phyloP scores from a whole-genome alignment of 1,284 basidiomycete species.

The Porogramme epimiltina region DNA sequence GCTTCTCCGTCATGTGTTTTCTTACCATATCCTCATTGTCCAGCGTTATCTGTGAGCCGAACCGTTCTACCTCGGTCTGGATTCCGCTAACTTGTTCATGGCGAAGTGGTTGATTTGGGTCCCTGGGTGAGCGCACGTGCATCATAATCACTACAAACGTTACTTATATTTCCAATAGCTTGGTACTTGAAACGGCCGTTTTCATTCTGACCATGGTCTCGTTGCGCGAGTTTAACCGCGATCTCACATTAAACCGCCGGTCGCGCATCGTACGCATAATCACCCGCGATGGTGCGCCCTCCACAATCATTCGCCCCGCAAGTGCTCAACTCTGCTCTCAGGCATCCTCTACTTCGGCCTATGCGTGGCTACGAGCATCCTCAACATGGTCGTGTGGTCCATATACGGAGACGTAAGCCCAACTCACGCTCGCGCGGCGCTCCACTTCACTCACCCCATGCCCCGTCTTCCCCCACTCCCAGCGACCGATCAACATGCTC shows the following conservation, averaged over 20 bases:
- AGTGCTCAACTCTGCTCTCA: background rate
- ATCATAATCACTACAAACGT: too few relatives aligned
- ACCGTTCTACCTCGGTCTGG: too few relatives aligned
- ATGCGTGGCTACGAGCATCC: constrained; percentile 13
- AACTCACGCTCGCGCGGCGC: too few relatives aligned
- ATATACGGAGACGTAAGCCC: constrained; percentile 6
- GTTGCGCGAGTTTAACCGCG: constrained; percentile 11
- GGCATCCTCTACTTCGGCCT: constrained; percentile 17
- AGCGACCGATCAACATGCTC: constrained; percentile 22
- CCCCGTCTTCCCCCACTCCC: background rate
- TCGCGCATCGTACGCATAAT: constrained; percentile 12
- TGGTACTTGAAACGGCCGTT: constrained; percentile 13
- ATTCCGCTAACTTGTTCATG: background rate
- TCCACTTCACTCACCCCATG: background rate
- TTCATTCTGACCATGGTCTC: constrained; percentile 19
- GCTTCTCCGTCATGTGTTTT: background rate
- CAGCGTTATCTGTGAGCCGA: constrained; percentile 13
- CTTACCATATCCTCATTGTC: background rate
- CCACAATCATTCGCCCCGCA: too few relatives aligned
- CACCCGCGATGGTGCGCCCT: constrained; percentile 17
- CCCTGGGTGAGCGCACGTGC: too few relatives aligned
- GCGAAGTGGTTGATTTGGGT: constrained; percentile 11
- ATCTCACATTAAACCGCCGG: constrained; percentile 3
- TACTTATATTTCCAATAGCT: background rate
- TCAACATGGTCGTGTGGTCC: constrained; percentile 24